phyloP scores from a whole-genome alignment of 2,329 filamentous ascomycete species.

The Golovinomyces cichoracearum region DNA sequence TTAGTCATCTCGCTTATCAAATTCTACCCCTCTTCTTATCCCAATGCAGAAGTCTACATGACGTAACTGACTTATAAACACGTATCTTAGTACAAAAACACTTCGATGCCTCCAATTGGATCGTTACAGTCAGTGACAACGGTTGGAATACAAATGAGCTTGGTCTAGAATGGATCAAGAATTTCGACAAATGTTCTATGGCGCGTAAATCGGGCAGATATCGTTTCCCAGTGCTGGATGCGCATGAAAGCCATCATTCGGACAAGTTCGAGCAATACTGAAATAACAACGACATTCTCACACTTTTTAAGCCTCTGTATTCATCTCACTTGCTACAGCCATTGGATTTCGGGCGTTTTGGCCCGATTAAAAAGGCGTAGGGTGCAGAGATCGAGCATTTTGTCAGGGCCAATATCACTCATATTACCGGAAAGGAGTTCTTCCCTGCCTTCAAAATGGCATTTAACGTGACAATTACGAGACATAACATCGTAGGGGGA shows the following conservation, averaged over 20 bases:
- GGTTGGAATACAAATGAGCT: slow-evolving; percentile 16
- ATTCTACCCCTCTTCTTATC: too few relatives aligned
- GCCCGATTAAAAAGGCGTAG: slow-evolving; percentile 16
- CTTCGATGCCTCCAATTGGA: slow-evolving; percentile 12
- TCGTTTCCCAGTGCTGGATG: slow-evolving; percentile 17
- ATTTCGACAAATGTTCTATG: slow-evolving; percentile 16
- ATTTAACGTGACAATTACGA: slow-evolving; percentile 11
- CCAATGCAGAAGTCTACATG: too few relatives aligned
- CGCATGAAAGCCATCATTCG: slow-evolving; percentile 6
- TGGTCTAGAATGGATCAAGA: slow-evolving; percentile 15
- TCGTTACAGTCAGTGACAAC: slow-evolving; percentile 14
- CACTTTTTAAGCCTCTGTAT: slow-evolving; percentile 8
- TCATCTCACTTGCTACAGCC: slow-evolving; percentile 19
- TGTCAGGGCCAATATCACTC: slow-evolving; percentile 12
- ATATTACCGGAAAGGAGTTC: slow-evolving; percentile 13
- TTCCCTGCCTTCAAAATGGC: slow-evolving; percentile 12
- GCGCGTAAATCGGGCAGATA: slow-evolving; percentile 10
- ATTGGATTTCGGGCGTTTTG: slow-evolving; percentile 18
- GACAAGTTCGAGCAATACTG: slow-evolving; percentile 16
- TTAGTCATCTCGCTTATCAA: too few relatives aligned
- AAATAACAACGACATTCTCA: slow-evolving; percentile 17
- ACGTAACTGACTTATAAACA: too few relatives aligned
- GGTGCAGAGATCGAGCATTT: slow-evolving; percentile 12
- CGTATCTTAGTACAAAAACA: too few relatives aligned
- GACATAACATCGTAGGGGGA: slow-evolving; percentile 12